Base-by-base conservation (phyloP, 371 early-diverging fungal species). In the Choanephora cucurbitarum region DNA sequence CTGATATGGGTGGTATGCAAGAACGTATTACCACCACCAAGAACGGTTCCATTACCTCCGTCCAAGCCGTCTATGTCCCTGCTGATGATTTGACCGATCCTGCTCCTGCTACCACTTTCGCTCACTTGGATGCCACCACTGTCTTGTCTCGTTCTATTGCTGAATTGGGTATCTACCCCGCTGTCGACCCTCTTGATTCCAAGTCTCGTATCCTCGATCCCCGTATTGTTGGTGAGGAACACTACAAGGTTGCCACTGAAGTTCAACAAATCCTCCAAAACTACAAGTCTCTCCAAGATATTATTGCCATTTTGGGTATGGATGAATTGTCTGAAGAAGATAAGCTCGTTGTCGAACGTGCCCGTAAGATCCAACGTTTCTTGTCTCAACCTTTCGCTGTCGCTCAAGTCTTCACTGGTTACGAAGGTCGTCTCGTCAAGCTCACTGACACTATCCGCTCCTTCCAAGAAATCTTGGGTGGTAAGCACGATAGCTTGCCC, bases 31-130 rank as follows among this genome's bases (percentile, higher is more conserved):
- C 97, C 75, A 95, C 97, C 79, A 97, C 97, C 84, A 97, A 97
- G 88, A 95, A 97, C 87, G 97, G 97, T 70, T 97, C 97, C 67
- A 97, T 97, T 70, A 97, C 97, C 57, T 95, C 96, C 56, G 97
- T 97, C 66, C 91, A 95, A 81, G 96, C 96, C 54, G 97, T 97
- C 66, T 91, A 95, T 82, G 96, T 97, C 73, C 96, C 97, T 47
- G 97, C 97, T 80, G 97, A 97, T 77, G 97, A 97, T 85, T 92
- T 95, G 90, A 97, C 97, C 55, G 97, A 97, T 85, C 97, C 96
- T 58, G 97, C 96, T 58, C 96, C 97, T 57, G 95, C 96, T 80
- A 97, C 97, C 73, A 96, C 97, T 64, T 97, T 97, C 79, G 94
- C 96, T 51, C 96, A 96, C 79, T 90, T 96, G 84, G 97, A 97